A percentile compares a stretch with the other conserved stretches of the same genome.
Conservation (phyloP, 2,329 filamentous ascomycete genomes). For the Tolypocladium sp. region DNA sequence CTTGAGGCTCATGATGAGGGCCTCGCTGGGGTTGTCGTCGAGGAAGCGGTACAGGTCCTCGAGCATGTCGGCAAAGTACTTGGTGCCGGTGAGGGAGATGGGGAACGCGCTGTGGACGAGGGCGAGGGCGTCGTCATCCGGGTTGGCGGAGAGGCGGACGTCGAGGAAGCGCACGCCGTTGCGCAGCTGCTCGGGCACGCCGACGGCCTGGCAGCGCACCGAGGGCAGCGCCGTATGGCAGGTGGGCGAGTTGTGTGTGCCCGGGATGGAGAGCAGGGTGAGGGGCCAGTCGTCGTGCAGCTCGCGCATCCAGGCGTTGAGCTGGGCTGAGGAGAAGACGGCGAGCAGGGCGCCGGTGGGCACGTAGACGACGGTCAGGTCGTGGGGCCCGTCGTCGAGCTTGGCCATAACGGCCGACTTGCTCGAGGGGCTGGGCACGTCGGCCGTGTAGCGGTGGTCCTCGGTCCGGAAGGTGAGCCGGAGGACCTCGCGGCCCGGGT, state of each 20-base stretch:
- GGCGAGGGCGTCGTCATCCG: constrained; percentile 55
- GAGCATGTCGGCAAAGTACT: constrained; percentile 68
- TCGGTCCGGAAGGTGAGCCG: constrained; percentile 65
- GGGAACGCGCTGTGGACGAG: constrained; percentile 91
- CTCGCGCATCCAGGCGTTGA: constrained; percentile 72
- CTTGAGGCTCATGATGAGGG: constrained; percentile 80
- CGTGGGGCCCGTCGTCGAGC: constrained; percentile 38
- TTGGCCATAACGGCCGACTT: constrained; percentile 53
- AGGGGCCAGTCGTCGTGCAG: constrained; percentile 65
- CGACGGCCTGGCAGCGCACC: constrained; percentile 83
- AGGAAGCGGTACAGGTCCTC: constrained; percentile 67
- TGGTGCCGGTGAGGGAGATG: constrained; percentile 71
- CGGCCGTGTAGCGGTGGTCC: constrained; percentile 53
- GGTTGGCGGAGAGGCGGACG: constrained; percentile 57
- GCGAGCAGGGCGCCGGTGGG: constrained; percentile 44
- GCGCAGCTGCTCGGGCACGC: constrained; percentile 66
- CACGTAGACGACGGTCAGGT: constrained; percentile 61
- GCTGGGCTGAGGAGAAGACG: constrained; percentile 62
- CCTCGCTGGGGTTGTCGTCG: constrained; percentile 67
- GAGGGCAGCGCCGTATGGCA: constrained; percentile 78
- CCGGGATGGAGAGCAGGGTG: constrained; percentile 78
- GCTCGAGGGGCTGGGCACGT: constrained; percentile 54
- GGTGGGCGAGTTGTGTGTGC: constrained; percentile 91
- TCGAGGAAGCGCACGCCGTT: constrained; percentile 95
- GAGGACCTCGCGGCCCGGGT: constrained; percentile 55